phyloP scores from a whole-genome alignment of 2,329 filamentous ascomycete species.

The Colletotrichum sp. region DNA sequence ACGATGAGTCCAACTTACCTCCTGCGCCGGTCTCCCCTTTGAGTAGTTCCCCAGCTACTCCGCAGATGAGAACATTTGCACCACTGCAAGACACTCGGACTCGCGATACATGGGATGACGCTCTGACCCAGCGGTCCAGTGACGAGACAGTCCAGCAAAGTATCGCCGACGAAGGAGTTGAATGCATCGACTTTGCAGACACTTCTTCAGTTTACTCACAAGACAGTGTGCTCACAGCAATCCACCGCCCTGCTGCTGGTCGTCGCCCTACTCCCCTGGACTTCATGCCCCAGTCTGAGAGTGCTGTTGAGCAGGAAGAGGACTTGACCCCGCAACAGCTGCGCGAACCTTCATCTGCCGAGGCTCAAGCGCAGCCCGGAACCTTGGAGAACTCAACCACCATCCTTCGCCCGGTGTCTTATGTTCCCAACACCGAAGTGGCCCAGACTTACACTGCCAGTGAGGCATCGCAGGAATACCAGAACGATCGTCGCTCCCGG shows the following conservation, averaged over 20 bases:
- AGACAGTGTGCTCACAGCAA: slow-evolving; percentile 22
- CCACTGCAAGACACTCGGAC: neutral
- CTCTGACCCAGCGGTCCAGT: neutral
- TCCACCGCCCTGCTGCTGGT: slow-evolving; percentile 1
- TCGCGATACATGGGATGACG: slow-evolving; percentile 8
- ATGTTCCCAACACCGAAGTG: neutral
- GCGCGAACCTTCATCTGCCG: neutral
- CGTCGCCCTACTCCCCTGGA: neutral
- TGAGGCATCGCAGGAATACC: neutral
- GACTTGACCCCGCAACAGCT: neutral
- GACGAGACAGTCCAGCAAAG: neutral
- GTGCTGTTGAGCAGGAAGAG: neutral
- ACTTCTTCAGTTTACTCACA: slow-evolving; percentile 27
- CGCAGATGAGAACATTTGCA: neutral
- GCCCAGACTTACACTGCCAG: neutral
- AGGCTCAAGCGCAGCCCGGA: neutral
- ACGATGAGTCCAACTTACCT: neutral
- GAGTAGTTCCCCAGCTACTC: neutral
- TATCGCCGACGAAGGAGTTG: neutral
- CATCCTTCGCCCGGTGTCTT: neutral
- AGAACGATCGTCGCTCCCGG: neutral
- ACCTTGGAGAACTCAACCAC: neutral
- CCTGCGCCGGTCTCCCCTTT: neutral
- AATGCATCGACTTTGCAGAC: slow-evolving; percentile 14
- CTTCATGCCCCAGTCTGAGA: neutral